Conservation (phyloP, 371 early-diverging fungal genomes). For the Furculomyces boomerangus region DNA sequence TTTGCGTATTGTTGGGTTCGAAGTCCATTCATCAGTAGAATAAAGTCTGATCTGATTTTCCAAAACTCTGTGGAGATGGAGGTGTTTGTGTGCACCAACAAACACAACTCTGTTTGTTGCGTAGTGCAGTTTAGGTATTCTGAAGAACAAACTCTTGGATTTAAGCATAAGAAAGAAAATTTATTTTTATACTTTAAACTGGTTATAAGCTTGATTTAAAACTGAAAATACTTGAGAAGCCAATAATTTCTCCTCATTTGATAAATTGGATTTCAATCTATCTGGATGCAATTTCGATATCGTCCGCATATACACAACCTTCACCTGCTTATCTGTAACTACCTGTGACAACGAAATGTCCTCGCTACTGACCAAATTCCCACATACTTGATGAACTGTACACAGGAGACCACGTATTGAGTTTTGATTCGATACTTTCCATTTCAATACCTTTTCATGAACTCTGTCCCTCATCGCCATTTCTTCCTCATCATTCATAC, state of each 20-base stretch:
- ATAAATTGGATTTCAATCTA: constrained; percentile 33
- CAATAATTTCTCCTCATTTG: constrained; percentile 65
- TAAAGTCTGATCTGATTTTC: neutral
- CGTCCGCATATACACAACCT: constrained; percentile 79
- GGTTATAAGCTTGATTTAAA: constrained; percentile 89
- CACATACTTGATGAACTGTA: constrained; percentile 60
- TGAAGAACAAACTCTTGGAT: neutral
- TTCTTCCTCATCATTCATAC: constrained; percentile 46
- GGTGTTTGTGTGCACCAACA: neutral
- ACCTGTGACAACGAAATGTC: constrained; percentile 62
- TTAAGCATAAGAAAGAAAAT: constrained; percentile 6
- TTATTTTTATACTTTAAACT: constrained; percentile 57
- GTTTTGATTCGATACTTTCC: constrained; percentile 74
- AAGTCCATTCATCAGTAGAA: neutral
- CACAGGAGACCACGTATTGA: constrained; percentile 78
- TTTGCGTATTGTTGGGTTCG: neutral
- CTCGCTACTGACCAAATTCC: constrained; percentile 72
- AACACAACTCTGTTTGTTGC: neutral
- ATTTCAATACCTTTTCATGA: constrained; percentile 41
- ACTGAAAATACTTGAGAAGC: constrained; percentile 74
- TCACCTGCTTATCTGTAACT: constrained; percentile 68
- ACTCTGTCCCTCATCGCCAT: constrained; percentile 58
- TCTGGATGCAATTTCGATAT: constrained; percentile 91
- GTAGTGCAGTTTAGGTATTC: neutral
- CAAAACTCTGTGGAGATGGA: neutral